A percentile compares a stretch with the other conserved stretches of the same genome.
Evolutionary conservation across 2,329 filamentous ascomycete species (phyloP).

Genomic region (Diaporthe batatas): DNA sequence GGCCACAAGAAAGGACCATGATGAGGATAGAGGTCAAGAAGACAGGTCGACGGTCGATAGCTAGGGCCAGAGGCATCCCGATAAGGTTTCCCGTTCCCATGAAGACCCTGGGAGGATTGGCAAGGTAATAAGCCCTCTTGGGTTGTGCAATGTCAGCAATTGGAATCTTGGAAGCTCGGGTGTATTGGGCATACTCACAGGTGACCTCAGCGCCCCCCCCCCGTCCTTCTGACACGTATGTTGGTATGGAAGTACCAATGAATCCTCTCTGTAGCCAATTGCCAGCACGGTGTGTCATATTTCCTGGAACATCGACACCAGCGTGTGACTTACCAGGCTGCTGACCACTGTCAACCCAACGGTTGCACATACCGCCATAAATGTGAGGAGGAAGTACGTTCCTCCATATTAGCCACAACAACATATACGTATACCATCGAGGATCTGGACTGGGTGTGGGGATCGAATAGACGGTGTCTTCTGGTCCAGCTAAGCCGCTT

Average conservation of each 20-base stretch:
- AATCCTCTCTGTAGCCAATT: background rate
- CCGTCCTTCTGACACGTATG: conserved; percentile 1
- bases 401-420: background rate
- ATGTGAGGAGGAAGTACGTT: background rate
- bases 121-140: conserved; percentile 11
- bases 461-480: conserved; percentile 24
- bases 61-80: conserved; percentile 3
- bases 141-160: background rate
- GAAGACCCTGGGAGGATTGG: conserved; percentile 19
- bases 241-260: conserved; percentile 13
- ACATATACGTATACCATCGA: background rate
- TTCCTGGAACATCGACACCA: background rate
- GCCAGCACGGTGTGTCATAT: background rate
- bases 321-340: background rate
- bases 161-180: background rate
- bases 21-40: conserved; percentile 4
- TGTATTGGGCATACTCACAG: background rate
- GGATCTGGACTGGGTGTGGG: conserved; percentile 27
- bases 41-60: background rate
- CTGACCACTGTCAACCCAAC: conserved; percentile 19
- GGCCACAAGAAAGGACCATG: conserved; percentile 4
- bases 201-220: conserved; percentile 7
- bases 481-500: conserved; percentile 6
- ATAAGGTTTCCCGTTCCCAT: conserved; percentile 18
- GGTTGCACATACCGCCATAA: conserved; percentile 5